Evolutionary conservation across 345 rosid species (phyloP), one percentile per base, ranked within the genome.

Genomic region (Populus euphratica): DNA sequence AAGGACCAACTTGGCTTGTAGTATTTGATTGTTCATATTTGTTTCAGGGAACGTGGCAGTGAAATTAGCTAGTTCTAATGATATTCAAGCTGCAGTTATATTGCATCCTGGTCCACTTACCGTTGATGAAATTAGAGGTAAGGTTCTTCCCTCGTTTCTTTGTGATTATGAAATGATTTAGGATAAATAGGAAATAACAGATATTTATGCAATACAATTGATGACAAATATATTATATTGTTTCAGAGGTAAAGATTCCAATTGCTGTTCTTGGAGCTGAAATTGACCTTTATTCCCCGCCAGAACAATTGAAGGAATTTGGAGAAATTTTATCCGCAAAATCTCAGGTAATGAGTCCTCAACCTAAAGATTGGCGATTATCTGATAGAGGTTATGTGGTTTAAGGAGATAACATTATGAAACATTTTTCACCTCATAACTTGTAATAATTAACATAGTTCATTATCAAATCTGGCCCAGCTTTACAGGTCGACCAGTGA

Each of bases 231-330:
- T 41, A 21, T 43, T 5, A 25, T 54, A 14, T 5, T 49, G 54
- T 33, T 78, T 33, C 85, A 91, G 93, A 62, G 67, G 87, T 86
- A 54, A 85, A 82, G 78, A 76, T 77, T 44, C 93, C 95, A 44
- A 76, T 88, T 69, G 75, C 88, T n/a, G 56, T 91, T 12, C 59
- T 91, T 38, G 94, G 92, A 79, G 94, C 93, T 63, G 91, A 87
- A 70, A 21, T 78, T 13, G 97, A 90, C 80, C 74, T 47, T 0
- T 8, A 70, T 0, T 75, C 86, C 0, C 92, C 97, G 25, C 89
- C 89, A 0, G 79, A 73, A 67, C 88, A 88, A 35, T 41, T 88
- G 73, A 87, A 83, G 68, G 83, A 88, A 68, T 90, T 88, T 78
- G 87, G 86, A 72, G 83, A 84, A 76, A 43, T 86, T 78, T 76